These are phyloP conservation scores for Clavariopsis aquatica DNA, from an alignment of 495 filamentous ascomycete species.

Conservation along the genomic window DNA sequence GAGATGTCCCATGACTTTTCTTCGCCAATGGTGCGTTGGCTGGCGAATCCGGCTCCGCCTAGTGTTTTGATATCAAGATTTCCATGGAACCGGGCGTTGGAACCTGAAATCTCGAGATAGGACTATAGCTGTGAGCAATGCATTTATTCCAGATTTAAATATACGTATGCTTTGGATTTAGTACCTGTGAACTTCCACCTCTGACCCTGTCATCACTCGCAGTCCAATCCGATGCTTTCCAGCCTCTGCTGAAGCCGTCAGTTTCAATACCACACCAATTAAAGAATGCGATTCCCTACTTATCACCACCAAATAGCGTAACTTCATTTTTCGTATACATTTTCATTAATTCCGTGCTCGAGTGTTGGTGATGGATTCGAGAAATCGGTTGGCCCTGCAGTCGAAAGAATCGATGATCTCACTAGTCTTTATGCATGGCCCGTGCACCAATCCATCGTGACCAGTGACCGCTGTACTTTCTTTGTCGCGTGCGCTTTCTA, in stretches of 20 bases:
- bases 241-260: slow-evolving; percentile 51
- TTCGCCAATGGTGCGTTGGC: slow-evolving; percentile 60
- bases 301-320: slow-evolving; percentile 52
- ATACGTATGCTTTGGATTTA: slow-evolving; percentile 2
- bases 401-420: slow-evolving; percentile 22
- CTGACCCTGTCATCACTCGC: slow-evolving; percentile 72
- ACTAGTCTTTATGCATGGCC: slow-evolving; percentile 1
- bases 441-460: not conserved
- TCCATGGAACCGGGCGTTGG: slow-evolving; percentile 60
- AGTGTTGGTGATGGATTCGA: not conserved
- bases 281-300: slow-evolving; percentile 45
- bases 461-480: too few species aligned
- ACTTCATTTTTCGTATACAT: slow-evolving; percentile 20
- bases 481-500: not conserved
- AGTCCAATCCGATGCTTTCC: slow-evolving; percentile 63
- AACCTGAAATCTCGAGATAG: slow-evolving; percentile 46
- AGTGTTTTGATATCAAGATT: slow-evolving; percentile 71
- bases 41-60: slow-evolving; percentile 81
- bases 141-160: not conserved
- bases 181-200: slow-evolving; percentile 60
- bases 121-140: slow-evolving; percentile 49
- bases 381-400: not conserved
- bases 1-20: slow-evolving; percentile 44
- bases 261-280: not conserved
- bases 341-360: not conserved